phyloP scores from a whole-genome alignment of 129 eudicot species.

The Lactuca saligna region DNA sequence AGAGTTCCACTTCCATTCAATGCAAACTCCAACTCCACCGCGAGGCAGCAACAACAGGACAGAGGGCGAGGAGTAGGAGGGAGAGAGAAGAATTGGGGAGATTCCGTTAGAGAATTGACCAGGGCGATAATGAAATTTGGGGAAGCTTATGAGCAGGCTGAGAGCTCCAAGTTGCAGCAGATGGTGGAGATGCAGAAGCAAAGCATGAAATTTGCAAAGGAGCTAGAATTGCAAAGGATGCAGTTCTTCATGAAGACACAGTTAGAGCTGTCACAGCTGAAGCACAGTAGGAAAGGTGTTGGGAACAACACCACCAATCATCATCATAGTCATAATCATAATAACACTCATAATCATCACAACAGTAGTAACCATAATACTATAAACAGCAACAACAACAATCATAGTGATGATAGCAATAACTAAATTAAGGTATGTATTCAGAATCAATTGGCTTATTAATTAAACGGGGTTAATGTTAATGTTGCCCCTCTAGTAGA shows the following conservation, averaged over 20 bases:
- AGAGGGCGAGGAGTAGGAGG: conserved; percentile 22
- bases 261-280: conserved; percentile 71
- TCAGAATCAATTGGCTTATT: conserved; percentile 30
- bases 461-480: conserved; percentile 14
- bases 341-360: conserved; percentile 25
- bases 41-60: conserved; percentile 26
- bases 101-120: conserved; percentile 64
- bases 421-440: conserved; percentile 37
- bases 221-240: conserved; percentile 70
- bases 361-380: conserved; percentile 52
- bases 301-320: conserved; percentile 35
- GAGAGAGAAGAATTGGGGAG: conserved; percentile 56
- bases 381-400: conserved; percentile 27
- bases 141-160: conserved; percentile 68
- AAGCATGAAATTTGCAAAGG: conserved; percentile 76
- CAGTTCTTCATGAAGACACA: conserved; percentile 81
- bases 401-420: conserved; percentile 57
- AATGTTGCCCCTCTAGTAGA: conserved; percentile 19
- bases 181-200: conserved; percentile 84
- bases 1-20: conserved; percentile 31
- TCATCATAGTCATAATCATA: conserved; percentile 30
- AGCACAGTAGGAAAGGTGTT: conserved; percentile 38
- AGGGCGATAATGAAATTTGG: conserved; percentile 67
- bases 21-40: background rate
- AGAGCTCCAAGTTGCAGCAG: conserved; percentile 67